A percentile compares a stretch with the other conserved stretches of the same genome.
Evolutionary conservation across 306 rosid species (phyloP).

Genomic region (Lupinus albus): DNA sequence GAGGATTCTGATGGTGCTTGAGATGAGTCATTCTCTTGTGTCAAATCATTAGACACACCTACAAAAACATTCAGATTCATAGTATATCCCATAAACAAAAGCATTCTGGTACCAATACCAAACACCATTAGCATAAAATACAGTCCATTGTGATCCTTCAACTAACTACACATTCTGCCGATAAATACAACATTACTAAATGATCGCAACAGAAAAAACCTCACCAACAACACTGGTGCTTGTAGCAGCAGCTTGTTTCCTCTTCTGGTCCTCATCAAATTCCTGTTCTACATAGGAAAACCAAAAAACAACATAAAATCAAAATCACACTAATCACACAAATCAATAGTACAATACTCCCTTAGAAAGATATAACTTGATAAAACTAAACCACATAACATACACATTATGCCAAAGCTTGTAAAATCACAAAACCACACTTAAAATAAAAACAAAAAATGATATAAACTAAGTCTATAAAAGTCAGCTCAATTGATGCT

Average conservation of each 20-base stretch:
- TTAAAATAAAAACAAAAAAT: no score
- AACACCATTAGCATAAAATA: conserved; percentile 8
- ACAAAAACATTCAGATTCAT: conserved; percentile 43
- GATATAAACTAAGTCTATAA: no score
- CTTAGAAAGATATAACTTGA: neutral
- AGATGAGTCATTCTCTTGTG: conserved; percentile 47
- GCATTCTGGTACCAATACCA: conserved; percentile 9
- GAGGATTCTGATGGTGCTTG: conserved; percentile 39
- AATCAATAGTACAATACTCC: neutral
- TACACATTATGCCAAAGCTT: neutral
- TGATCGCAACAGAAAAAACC: conserved; percentile 36
- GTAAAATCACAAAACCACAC: neutral
- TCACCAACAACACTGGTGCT: conserved; percentile 52
- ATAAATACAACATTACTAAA: neutral
- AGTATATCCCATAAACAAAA: conserved; percentile 13
- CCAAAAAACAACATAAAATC: conserved; percentile 30
- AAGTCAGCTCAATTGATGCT: no score
- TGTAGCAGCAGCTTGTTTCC: conserved; percentile 41
- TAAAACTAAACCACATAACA: neutral
- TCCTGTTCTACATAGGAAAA: conserved; percentile 60
- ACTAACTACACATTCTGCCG: neutral
- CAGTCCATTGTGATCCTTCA: neutral
- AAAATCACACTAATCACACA: neutral
- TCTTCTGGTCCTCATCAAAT: conserved; percentile 46
- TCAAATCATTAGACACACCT: conserved; percentile 53